Evolutionary conservation across 1,284 basidiomycete species (phyloP), one percentile per base, ranked within the genome.

Genomic region (Austroboletus novae-zelandiae): DNA sequence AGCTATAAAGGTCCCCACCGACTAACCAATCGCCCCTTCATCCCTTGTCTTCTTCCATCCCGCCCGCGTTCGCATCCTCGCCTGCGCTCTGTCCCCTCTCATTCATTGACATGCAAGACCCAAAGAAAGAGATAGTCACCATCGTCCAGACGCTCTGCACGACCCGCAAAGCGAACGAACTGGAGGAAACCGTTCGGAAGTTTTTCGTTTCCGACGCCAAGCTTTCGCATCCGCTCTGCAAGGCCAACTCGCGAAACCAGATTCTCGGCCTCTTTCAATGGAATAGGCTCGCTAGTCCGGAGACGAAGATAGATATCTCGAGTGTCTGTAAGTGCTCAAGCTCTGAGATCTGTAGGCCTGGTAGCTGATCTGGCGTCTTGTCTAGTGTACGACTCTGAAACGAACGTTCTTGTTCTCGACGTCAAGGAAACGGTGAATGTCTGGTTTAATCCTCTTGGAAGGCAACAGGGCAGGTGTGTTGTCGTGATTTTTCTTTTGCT

Each of bases 241-340:
- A 1, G 14, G 61, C 64, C 45, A 53, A 50, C 39, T 58, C 62
- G 5, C 47, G 64, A 27, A 57, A 58, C 47, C 53, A 68, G 41
- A 57, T 69, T 39, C 34, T 64, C 0, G 67, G 64, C 17, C 40
- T 67, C 35, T 69, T 58, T 52, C 56, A 67, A 20, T 67, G 66
- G 64, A 65, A 52, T 42, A 61, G 66, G 40, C 54, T 69, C 30
- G 51, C 53, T 40, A 65, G 62, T 25, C 64, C 58, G 6, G 11
- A 54, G 17, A 52, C 55, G 15, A n/a, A 52, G 3, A 15, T 52
- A 25, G 6, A 51, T 0, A 30, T 67, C 14, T 1, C 15, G 4
- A 52, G 30, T 43, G 48, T 58, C 20, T 49, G 67, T 69, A 36
- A 65, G 67, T 63, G 18, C 40, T 25, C 9, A 4, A 17, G 3